These are phyloP conservation scores for Citeromyces hawaiiensis DNA, from an alignment of 1,139 yeast genomes.

Conservation along the genomic window DNA sequence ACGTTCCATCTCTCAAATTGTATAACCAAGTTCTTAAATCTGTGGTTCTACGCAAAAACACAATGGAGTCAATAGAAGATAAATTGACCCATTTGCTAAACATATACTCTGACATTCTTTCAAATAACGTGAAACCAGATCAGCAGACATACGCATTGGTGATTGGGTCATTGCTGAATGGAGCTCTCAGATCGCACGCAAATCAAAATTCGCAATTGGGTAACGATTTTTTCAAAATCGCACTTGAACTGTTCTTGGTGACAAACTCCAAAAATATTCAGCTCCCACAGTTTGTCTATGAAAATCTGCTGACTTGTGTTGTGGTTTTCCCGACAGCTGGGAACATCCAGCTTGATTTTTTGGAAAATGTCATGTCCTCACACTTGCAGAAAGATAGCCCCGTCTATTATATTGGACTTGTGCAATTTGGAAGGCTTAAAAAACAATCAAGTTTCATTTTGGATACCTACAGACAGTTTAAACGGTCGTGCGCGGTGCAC, in stretches of 20 bases:
- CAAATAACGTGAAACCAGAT: conserved; percentile 38
- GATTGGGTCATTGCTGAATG: conserved; percentile 33
- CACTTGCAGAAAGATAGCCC: conserved; percentile 4
- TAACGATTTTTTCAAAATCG: conserved; percentile 47
- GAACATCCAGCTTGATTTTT: conserved; percentile 7
- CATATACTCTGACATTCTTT: conserved; percentile 52
- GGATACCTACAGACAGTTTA: conserved; percentile 9
- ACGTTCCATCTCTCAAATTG: conserved; percentile 12
- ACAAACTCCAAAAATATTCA: conserved; percentile 20
- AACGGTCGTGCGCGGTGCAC: conserved; percentile 4
- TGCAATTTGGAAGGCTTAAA: conserved; percentile 11
- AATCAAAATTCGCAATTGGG: conserved; percentile 26
- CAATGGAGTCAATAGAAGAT: conserved; percentile 27
- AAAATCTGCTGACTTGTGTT: conserved; percentile 12
- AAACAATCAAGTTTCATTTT: conserved; percentile 11
- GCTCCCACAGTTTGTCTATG: conserved; percentile 7
- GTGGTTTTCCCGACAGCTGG: conserved; percentile 10
- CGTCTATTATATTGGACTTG: conserved; percentile 11
- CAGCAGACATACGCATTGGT: conserved; percentile 38
- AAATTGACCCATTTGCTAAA: conserved; percentile 46
- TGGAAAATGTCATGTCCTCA: conserved; percentile 9
- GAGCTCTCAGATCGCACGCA: conserved; percentile 26
- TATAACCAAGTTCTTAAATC: conserved; percentile 16
- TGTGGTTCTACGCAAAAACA: conserved; percentile 14
- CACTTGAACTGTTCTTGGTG: conserved; percentile 46